These are phyloP conservation scores for Fusarium phyllophilum DNA, from an alignment of 2,329 filamentous ascomycete species.

Conservation along the genomic window DNA sequence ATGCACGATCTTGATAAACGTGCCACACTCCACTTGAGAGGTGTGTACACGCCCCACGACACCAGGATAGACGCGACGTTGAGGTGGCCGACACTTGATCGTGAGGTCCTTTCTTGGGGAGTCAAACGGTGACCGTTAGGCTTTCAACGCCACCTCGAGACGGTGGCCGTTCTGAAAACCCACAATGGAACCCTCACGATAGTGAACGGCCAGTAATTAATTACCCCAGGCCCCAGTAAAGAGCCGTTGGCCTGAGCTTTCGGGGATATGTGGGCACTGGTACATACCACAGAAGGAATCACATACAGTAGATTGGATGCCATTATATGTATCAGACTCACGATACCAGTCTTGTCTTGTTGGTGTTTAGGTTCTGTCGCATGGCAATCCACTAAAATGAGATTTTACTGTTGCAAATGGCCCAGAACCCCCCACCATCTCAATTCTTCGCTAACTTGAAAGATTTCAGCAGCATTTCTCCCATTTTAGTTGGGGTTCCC, in stretches of 20 bases:
- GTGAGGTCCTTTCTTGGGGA: constrained; percentile 16
- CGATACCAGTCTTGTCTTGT: background rate
- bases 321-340: background rate
- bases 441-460: background rate
- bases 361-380: background rate
- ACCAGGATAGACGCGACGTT: constrained; percentile 11
- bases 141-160: constrained; percentile 13
- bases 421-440: background rate
- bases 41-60: constrained; percentile 7
- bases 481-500: constrained; percentile 14
- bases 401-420: background rate
- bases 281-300: background rate
- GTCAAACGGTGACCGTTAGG: constrained; percentile 31
- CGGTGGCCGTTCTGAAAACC: constrained; percentile 32
- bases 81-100: constrained; percentile 8
- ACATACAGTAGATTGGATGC: background rate
- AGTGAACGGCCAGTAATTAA: background rate
- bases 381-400: background rate
- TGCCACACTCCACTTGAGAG: constrained; percentile 13
- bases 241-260: constrained; percentile 27
- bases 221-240: constrained; percentile 7
- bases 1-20: constrained; percentile 9
- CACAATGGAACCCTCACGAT: constrained; percentile 25
- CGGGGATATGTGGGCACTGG: constrained; percentile 27
- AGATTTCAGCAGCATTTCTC: background rate